These are phyloP conservation scores for Astragalus glycyphyllos DNA, from an alignment of 306 rosid genomes.

Conservation along the genomic window DNA sequence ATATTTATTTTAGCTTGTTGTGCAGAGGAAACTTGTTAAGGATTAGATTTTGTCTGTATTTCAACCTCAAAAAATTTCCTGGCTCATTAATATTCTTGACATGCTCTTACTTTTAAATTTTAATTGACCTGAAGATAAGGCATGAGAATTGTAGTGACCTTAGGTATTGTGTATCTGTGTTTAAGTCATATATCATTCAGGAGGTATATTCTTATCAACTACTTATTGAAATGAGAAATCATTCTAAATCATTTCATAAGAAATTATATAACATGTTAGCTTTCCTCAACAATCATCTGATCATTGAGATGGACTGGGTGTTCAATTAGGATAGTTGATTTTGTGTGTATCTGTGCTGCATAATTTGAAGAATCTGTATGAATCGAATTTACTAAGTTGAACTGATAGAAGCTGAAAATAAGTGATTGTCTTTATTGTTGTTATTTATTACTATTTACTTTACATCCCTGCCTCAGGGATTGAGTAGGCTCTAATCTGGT, in stretches of 20 bases:
- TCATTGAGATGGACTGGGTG: slow-evolving; percentile 15
- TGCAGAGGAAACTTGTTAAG: slow-evolving; percentile 7
- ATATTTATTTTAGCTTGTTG: slow-evolving; percentile 1
- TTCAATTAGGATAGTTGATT: slow-evolving; percentile 17
- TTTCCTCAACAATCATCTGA: background rate
- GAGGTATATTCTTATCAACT: slow-evolving; percentile 8
- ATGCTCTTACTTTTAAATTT: too few species aligned
- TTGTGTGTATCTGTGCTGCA: slow-evolving; percentile 3
- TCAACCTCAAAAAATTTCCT: background rate
- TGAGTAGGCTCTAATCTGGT: slow-evolving; percentile 29
- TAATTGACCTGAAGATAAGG: background rate
- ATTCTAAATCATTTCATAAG: background rate
- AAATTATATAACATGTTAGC: slow-evolving; percentile 16
- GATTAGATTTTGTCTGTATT: slow-evolving; percentile 20
- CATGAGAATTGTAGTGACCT: slow-evolving; percentile 3
- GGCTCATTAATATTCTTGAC: too few species aligned
- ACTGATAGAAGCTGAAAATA: slow-evolving; percentile 20
- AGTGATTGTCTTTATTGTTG: background rate
- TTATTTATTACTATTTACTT: slow-evolving; percentile 18
- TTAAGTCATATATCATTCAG: background rate
- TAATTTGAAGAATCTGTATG: slow-evolving; percentile 29
- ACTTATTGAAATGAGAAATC: background rate
- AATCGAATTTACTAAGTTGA: slow-evolving; percentile 12
- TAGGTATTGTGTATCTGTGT: background rate
- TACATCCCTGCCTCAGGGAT: slow-evolving; percentile 14